These are phyloP conservation scores for Ceratocystis colombiana DNA, from an alignment of 2,329 filamentous ascomycete genomes.

Conservation along the genomic window DNA sequence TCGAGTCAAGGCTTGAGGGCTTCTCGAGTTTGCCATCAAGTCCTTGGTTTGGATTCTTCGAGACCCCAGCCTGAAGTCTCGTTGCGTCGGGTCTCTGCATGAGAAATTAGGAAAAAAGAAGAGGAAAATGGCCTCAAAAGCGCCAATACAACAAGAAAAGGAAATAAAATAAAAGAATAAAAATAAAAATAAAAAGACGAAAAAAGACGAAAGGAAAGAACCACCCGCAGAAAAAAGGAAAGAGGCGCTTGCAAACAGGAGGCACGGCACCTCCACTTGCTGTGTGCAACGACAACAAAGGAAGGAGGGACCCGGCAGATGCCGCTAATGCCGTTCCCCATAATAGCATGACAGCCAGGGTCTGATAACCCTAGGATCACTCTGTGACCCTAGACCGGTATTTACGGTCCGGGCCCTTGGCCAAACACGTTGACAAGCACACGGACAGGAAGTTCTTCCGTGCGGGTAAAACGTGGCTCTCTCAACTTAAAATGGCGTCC, in stretches of 20 bases:
- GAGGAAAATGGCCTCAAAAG: neutral
- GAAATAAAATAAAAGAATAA: neutral
- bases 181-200: neutral
- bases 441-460: neutral
- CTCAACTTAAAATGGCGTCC: neutral
- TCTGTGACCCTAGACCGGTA: neutral
- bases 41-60: neutral
- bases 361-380: neutral
- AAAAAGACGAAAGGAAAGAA: neutral
- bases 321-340: neutral
- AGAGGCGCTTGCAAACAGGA: neutral
- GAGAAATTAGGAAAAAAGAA: neutral
- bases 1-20: neutral
- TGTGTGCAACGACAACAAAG: neutral
- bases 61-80: neutral
- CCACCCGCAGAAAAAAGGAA: neutral
- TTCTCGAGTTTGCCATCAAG: constrained; percentile 1
- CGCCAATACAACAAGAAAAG: neutral
- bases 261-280: neutral
- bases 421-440: neutral
- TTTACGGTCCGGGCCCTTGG: neutral
- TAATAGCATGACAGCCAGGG: neutral
- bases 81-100: neutral
- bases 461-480: constrained; percentile 4
- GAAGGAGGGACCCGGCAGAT: neutral